phyloP scores from a whole-genome alignment of 345 rosid species.

The Firmiana major region DNA sequence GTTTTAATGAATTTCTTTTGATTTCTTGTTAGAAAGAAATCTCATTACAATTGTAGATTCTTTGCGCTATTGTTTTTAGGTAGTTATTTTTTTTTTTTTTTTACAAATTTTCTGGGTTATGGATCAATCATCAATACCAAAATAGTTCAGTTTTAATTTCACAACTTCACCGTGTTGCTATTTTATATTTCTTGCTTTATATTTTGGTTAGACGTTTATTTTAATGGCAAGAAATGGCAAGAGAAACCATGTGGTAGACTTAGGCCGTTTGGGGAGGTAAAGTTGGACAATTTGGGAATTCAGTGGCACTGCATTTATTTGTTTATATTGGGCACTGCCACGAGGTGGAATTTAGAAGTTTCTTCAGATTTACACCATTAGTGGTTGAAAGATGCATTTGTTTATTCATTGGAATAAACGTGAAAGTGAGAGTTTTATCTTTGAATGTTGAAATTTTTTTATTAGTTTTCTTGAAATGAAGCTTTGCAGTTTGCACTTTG shows the following conservation, averaged over 20 bases:
- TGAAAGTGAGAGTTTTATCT: background rate
- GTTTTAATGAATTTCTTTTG: background rate
- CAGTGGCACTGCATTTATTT: background rate
- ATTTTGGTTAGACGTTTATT: background rate
- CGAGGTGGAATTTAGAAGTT: background rate
- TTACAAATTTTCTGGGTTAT: constrained; percentile 18
- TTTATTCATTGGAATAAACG: background rate
- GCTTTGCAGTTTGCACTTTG: background rate
- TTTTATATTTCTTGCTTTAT: background rate
- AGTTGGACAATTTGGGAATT: background rate
- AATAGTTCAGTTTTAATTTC: constrained; percentile 14
- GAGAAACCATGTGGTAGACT: background rate
- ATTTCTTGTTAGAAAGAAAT: constrained; percentile 1
- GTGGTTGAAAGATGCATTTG: background rate
- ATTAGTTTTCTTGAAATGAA: background rate
- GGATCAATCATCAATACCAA: constrained; percentile 30
- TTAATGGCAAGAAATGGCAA: background rate
- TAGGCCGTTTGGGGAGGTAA: background rate
- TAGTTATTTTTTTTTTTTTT: background rate
- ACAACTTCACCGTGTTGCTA: background rate
- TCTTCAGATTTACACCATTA: background rate
- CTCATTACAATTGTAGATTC: constrained; percentile 10
- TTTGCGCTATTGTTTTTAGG: background rate
- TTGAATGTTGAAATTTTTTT: background rate
- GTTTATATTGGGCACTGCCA: background rate